Evolutionary conservation across 1,284 basidiomycete species (phyloP).

Genomic region (Phellopilus nigrolimitatus): DNA sequence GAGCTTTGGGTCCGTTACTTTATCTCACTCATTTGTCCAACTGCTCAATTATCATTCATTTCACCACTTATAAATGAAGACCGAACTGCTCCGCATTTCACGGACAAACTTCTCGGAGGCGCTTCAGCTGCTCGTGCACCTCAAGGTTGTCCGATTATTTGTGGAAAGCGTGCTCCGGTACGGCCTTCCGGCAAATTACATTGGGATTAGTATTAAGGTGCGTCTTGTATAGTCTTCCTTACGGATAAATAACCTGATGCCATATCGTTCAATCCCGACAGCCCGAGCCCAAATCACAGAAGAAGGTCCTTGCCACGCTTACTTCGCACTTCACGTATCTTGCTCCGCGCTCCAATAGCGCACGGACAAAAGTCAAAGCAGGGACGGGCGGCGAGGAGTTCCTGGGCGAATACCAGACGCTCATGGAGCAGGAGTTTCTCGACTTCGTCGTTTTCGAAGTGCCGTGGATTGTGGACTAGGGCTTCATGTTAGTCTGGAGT

Average conservation of each 20-base stretch:
- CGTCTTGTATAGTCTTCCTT: constrained; percentile 20
- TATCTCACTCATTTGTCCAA: background rate
- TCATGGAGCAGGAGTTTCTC: constrained; percentile 92
- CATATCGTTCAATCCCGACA: constrained; percentile 30
- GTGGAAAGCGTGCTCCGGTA: constrained; percentile 96
- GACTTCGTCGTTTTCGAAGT: constrained; percentile 90
- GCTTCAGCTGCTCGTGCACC: constrained; percentile 90
- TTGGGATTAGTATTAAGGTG: constrained; percentile 80
- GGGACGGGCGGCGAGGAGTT: constrained; percentile 54
- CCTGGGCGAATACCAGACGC: constrained; percentile 81
- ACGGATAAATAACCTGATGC: background rate
- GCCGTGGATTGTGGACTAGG: constrained; percentile 66
- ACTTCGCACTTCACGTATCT: constrained; percentile 82
- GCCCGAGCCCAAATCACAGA: constrained; percentile 85
- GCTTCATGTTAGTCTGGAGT: too few relatives aligned
- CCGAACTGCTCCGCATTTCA: constrained; percentile 88
- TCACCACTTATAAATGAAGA: constrained; percentile 45
- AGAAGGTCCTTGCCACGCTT: constrained; percentile 74
- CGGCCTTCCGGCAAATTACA: constrained; percentile 91
- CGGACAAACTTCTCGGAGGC: constrained; percentile 97
- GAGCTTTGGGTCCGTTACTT: constrained; percentile 81
- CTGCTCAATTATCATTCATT: background rate
- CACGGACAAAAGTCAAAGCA: constrained; percentile 40
- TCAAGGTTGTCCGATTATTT: constrained; percentile 89
- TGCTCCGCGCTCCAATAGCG: constrained; percentile 53